Evolutionary conservation across 441 rosid genomes (phyloP), one percentile per base, ranked within the genome.

Genomic region (Capsella rubella): DNA sequence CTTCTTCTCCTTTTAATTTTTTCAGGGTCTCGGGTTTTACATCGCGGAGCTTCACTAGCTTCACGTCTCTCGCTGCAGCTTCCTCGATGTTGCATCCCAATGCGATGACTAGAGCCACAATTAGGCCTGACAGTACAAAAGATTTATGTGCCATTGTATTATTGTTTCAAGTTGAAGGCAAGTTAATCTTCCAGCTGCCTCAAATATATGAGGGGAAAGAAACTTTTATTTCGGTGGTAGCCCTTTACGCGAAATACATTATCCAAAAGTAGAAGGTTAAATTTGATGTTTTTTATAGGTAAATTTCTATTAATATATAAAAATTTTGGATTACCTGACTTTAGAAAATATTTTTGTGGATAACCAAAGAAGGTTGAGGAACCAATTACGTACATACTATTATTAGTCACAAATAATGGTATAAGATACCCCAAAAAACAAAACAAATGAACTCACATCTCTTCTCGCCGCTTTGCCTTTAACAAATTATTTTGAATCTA

Each of bases 51-150:
- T 77, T 71, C n/a, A 77, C 64, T 43, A 71, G 68, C 6, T 52
- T 27, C 43, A 77, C 80, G 29, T 77, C 80, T 59, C 80, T 71
- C 1, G 80, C 77, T 59, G 4, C 60, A 34, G 34, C 68, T 14
- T 50, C 57, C 4, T 71, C n/a, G 10, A 65, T 43, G 64, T 18
- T 65, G 35, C 68, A 77, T 43, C 51, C 63, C 31, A 77, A 35
- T 58, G 58, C 4, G 8, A 77, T 65, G 57, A 71, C 21, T 43
- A 77, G 43, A 5, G 62, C 21, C 66, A 65, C 46, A 4, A 77
- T 9, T 21, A 77, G 46, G n/a, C 57, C 21, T 8, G 10, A 40
- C 3, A 71, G 3, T 65, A 32, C 31, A 25, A 29, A 21, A 77
- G 25, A 11, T 34, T 7, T 50, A 0, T 28, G 51, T 50, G 63